A percentile compares a stretch with the other conserved stretches of the same genome.
Evolutionary conservation across 495 filamentous ascomycete genomes (phyloP).

Genomic region (Astrothelium macrocarpum): DNA sequence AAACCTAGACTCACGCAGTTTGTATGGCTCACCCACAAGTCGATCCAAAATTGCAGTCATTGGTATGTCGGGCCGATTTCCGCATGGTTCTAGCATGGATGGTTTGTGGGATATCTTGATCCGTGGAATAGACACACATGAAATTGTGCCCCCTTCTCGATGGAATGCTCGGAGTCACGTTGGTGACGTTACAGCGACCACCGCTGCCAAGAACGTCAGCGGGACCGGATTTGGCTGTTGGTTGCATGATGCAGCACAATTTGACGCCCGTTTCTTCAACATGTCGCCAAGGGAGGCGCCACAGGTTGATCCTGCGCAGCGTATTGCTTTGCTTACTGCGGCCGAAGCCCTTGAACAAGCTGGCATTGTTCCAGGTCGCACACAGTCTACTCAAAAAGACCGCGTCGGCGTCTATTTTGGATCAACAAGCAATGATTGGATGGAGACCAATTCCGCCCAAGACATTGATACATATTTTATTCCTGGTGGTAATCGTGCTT

Average conservation of each 20-base stretch:
- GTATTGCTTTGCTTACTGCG: slow-evolving; percentile 29
- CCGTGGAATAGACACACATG: slow-evolving; percentile 15
- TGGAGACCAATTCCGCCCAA: slow-evolving; percentile 31
- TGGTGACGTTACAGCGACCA: slow-evolving; percentile 23
- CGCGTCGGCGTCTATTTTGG: slow-evolving; percentile 35
- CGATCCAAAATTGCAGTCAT: slow-evolving; percentile 28
- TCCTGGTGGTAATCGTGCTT: slow-evolving; percentile 32
- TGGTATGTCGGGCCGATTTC: slow-evolving; percentile 27
- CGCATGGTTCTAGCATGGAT: slow-evolving; percentile 15
- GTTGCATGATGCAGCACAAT: slow-evolving; percentile 31
- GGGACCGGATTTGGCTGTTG: slow-evolving; percentile 31
- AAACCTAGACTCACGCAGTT: neutral
- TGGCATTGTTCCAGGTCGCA: slow-evolving; percentile 28
- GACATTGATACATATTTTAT: slow-evolving; percentile 37
- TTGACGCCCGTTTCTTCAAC: slow-evolving; percentile 37
- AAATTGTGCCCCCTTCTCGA: slow-evolving; percentile 16
- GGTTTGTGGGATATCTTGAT: slow-evolving; percentile 20
- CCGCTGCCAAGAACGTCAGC: slow-evolving; percentile 25
- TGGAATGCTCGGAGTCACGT: slow-evolving; percentile 23
- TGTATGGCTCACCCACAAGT: neutral
- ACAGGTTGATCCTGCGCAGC: slow-evolving; percentile 32
- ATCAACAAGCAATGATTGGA: slow-evolving; percentile 31
- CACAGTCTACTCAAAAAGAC: slow-evolving; percentile 26
- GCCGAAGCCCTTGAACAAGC: slow-evolving; percentile 37
- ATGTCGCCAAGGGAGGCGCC: slow-evolving; percentile 37